Conservation (phyloP, 2,329 filamentous ascomycete species). For the Aspergillus sp. region DNA sequence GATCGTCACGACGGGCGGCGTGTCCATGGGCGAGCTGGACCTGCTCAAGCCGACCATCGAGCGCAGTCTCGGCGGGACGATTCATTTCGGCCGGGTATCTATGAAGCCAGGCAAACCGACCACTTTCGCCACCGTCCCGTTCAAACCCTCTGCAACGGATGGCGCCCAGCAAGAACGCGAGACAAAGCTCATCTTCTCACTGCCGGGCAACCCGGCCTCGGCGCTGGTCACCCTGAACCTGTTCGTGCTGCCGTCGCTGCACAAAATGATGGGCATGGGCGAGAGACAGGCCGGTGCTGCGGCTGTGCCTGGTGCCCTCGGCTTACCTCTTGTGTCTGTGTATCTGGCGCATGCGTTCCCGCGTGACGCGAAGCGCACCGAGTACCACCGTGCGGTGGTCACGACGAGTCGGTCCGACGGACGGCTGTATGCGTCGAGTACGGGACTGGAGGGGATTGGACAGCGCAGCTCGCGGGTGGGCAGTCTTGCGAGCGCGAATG, state of each 20-base stretch:
- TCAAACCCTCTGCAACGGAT: slow-evolving; percentile 50
- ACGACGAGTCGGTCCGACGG: slow-evolving; percentile 63
- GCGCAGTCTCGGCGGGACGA: slow-evolving; percentile 80
- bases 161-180: slow-evolving; percentile 53
- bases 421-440: slow-evolving; percentile 70
- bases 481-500: slow-evolving; percentile 86
- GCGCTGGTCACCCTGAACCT: slow-evolving; percentile 91
- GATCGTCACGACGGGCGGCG: slow-evolving; percentile 87
- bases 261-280: slow-evolving; percentile 68
- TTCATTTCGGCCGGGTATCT: slow-evolving; percentile 91
- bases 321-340: slow-evolving; percentile 72
- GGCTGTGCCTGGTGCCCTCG: slow-evolving; percentile 55
- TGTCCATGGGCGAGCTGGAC: slow-evolving; percentile 97
- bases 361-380: slow-evolving; percentile 72
- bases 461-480: slow-evolving; percentile 89
- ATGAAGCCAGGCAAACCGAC: slow-evolving; percentile 99
- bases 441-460: slow-evolving; percentile 59
- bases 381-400: slow-evolving; percentile 87
- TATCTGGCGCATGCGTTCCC: slow-evolving; percentile 69
- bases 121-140: slow-evolving; percentile 86
- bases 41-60: slow-evolving; percentile 96
- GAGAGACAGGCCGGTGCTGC: slow-evolving; percentile 16
- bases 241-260: slow-evolving; percentile 85
- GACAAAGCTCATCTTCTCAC: slow-evolving; percentile 75
- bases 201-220: slow-evolving; percentile 92